Evolutionary conservation across 208 protist genomes (phyloP).

Genomic region (Crithidia sp.): DNA sequence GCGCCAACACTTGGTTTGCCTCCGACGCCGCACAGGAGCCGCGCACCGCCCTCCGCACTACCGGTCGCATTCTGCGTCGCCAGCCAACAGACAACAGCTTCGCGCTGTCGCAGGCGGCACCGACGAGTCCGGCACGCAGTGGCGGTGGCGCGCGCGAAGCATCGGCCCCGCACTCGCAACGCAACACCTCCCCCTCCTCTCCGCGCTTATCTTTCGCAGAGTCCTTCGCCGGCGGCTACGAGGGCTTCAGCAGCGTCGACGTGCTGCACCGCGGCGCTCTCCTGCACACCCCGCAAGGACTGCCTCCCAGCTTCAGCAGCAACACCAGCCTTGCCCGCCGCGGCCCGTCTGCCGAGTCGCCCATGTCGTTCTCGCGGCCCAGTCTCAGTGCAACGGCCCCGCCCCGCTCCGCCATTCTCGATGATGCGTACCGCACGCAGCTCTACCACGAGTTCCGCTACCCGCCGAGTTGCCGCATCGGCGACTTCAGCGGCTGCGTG

Average conservation of each 20-base stretch:
- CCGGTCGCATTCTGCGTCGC: neutral
- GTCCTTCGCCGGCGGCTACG: neutral
- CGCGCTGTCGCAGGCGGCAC: neutral
- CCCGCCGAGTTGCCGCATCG: slow-evolving; percentile 31
- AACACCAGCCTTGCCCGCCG: neutral
- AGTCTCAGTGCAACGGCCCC: neutral
- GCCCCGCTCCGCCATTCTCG: neutral
- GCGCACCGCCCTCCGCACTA: slow-evolving; percentile 5
- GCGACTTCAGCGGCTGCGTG: slow-evolving; percentile 14
- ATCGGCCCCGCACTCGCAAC: slow-evolving; percentile 5
- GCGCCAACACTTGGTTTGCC: slow-evolving; percentile 20
- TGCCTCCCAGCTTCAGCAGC: neutral
- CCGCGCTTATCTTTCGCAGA: slow-evolving; percentile 7
- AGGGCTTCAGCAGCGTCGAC: neutral
- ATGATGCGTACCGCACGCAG: slow-evolving; percentile 22
- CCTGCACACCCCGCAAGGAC: slow-evolving; percentile 3
- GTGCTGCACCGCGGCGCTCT: neutral
- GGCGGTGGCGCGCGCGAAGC: neutral
- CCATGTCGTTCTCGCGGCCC: too few relatives aligned
- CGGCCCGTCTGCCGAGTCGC: too few relatives aligned
- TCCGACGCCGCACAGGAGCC: slow-evolving; percentile 3
- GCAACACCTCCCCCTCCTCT: neutral
- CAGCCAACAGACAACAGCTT: neutral
- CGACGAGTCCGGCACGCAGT: neutral
- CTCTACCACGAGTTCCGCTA: slow-evolving; percentile 33